Base-by-base conservation (phyloP, 495 filamentous ascomycete genomes). In the Neurospora sp. region DNA sequence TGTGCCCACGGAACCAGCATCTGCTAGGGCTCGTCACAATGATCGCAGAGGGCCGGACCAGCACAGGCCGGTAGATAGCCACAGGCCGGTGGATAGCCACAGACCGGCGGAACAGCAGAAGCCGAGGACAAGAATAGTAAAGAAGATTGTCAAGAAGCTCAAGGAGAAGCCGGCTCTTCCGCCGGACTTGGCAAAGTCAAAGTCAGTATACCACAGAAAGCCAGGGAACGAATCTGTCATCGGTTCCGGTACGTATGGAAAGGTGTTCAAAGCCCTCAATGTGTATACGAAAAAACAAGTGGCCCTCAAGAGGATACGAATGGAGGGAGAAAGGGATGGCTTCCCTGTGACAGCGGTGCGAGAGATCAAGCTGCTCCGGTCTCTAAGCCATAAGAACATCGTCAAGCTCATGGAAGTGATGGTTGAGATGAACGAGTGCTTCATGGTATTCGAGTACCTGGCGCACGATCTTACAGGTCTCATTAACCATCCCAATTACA, bases 361-460 rank as follows among this genome's bases (percentile, higher is more conserved):
- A 70, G 96, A 99, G 80, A 96, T 99, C 84, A 98, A 97, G 81
- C 84, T 99, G 18, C 90, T 99, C 10, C 94, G 97, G 78, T 95
- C 94, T 48, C 86, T 99, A n/a, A 93, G 92, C 74, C 94, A 97
- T 77, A 86, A 88, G 69, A 98, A 98, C 76, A 90, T 99, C 42
- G 94, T 99, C 74, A 90, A 91, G 69, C 82, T 95, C 35, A 88
- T 90, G 73, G 96, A 99, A 82, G 95, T 98, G 78, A 98, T 99
- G 96, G 96, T 98, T 18, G 96, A 99, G 82, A 90, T 90, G 75
- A 98, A 98, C 79, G 95, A 98, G 80, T 99, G 96, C 82, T 98
- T 96, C 83, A 99, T 99, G 96, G 96, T 99, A 10, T 99, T 99
- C 75, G 96, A 99, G 79, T 99, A 99, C 79, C 89, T 98, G 38